Conservation (phyloP, 805 yeast genomes). For the Pichia deserticola region DNA sequence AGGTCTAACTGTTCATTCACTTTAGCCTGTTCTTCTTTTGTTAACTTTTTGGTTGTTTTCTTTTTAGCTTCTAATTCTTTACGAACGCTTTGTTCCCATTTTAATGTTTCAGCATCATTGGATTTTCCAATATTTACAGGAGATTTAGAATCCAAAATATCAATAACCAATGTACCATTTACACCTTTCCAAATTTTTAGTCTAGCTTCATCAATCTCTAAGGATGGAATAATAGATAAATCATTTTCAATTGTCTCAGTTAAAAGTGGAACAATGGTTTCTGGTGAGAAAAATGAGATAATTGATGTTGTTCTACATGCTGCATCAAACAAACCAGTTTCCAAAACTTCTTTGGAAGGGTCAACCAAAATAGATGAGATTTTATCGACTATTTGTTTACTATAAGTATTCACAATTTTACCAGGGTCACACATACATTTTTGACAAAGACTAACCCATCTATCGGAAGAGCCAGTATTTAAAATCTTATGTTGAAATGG, state of each 20-base stretch:
- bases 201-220: slow-evolving; percentile 42
- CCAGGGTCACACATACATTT: slow-evolving; percentile 61
- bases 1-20: slow-evolving; percentile 55
- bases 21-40: slow-evolving; percentile 67
- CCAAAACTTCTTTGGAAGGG: slow-evolving; percentile 21
- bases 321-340: slow-evolving; percentile 44
- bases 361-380: slow-evolving; percentile 10
- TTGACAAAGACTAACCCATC: slow-evolving; percentile 76
- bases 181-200: slow-evolving; percentile 58
- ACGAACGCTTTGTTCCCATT: slow-evolving; percentile 86
- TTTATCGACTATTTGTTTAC: slow-evolving; percentile 22
- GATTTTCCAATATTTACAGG: slow-evolving; percentile 48
- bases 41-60: slow-evolving; percentile 41
- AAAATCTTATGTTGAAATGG: slow-evolving; percentile 37
- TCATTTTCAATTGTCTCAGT: slow-evolving; percentile 36
- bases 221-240: slow-evolving; percentile 27
- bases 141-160: slow-evolving; percentile 45
- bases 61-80: slow-evolving; percentile 58
- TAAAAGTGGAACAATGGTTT: slow-evolving; percentile 44
- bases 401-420: slow-evolving; percentile 31
- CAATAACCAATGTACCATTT: slow-evolving; percentile 64
- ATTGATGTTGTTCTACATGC: slow-evolving; percentile 42
- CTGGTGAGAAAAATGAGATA: slow-evolving; percentile 53
- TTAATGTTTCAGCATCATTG: slow-evolving; percentile 74
- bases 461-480: slow-evolving; percentile 31